Evolutionary conservation across 305 asterid species (phyloP), one percentile per base, ranked within the genome.

Genomic region (Solanum hybrid): DNA sequence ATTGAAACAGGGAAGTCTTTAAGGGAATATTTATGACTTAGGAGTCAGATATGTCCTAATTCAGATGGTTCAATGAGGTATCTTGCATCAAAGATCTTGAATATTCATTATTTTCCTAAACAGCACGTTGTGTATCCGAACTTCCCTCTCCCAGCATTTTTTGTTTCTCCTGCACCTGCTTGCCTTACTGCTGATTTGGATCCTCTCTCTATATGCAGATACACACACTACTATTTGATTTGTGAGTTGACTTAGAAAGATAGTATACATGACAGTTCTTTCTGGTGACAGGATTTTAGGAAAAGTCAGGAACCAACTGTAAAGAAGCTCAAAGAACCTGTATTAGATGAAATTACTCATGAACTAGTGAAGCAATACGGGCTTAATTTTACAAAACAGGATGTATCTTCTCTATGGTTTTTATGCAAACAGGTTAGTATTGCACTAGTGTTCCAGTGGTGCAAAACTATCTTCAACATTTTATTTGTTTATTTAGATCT

Each of bases 291-390:
- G 98, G 91, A 94, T 64, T 94, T 93, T 93, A 94, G 99, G 90
- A 97, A 91, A 92, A 94, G 95, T 92, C 99, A 92, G 94, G 95
- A 96, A 92, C 99, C 99, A 87, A 88, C 88, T 78, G 96, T 95
- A 84, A 93, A 93, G 80, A 95, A 95, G 91, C 95, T 97, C 89
- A 94, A 94, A 94, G 96, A 93, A 87, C 99, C 99, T 45, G 64
- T 94, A 87, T 80, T 97, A 77, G 94, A 94, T 93, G 94, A 94
- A 92, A 95, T 97, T 89, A 89, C 95, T 69, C 92, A 89, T 77
- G 94, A 89, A 89, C 89, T 96, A 85, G 93, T 91, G 42, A 91
- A 27, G 56, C 98, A 95, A 24, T 95, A 94, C 95, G 98, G 97
- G 89, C 93, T 96, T 88, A 95, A 93, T 90, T 94, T 97, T 94